Percentiles rank a stretch among this genome's conserved stretches.
Conservation (phyloP, 2,329 filamentous ascomycete genomes). For the Microdochium nivale region DNA sequence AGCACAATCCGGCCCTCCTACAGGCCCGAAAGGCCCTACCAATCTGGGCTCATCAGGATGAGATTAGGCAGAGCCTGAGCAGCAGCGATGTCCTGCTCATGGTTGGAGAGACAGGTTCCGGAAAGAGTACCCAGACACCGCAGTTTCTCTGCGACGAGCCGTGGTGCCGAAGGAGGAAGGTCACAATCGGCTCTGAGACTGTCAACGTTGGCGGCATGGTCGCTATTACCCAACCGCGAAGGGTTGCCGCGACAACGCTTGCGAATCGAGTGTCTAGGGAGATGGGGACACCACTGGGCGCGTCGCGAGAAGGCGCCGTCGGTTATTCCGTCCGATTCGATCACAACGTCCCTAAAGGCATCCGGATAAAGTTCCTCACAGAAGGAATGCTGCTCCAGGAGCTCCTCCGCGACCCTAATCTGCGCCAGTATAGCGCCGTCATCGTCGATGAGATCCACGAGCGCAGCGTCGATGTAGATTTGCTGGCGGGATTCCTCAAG, state of each 20-base stretch:
- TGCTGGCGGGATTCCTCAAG: constrained; percentile 81
- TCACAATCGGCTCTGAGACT: constrained; percentile 36
- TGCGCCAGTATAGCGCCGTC: constrained; percentile 80
- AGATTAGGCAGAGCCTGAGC: constrained; percentile 57
- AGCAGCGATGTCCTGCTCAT: constrained; percentile 71
- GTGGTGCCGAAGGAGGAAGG: constrained; percentile 63
- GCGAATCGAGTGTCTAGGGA: constrained; percentile 84
- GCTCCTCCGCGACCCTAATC: constrained; percentile 73
- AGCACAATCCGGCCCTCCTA: constrained; percentile 13
- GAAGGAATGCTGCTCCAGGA: constrained; percentile 96
- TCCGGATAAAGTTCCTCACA: constrained; percentile 85
- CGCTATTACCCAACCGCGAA: constrained; percentile 86
- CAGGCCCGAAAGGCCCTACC: constrained; percentile 59
- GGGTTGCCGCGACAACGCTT: constrained; percentile 87
- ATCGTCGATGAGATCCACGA: constrained; percentile 97
- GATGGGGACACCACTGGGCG: constrained; percentile 42
- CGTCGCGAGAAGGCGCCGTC: constrained; percentile 44
- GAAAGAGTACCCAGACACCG: constrained; percentile 93
- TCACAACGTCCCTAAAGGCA: constrained; percentile 71
- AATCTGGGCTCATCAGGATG: constrained; percentile 66
- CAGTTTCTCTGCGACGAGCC: constrained; percentile 74
- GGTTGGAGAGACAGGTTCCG: constrained; percentile 89
- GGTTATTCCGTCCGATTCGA: constrained; percentile 96
- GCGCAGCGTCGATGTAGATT: constrained; percentile 85
- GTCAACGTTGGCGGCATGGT: constrained; percentile 66